Evolutionary conservation across 768 basidiomycete species (phyloP).

Genomic region (Termitomyces sp.): DNA sequence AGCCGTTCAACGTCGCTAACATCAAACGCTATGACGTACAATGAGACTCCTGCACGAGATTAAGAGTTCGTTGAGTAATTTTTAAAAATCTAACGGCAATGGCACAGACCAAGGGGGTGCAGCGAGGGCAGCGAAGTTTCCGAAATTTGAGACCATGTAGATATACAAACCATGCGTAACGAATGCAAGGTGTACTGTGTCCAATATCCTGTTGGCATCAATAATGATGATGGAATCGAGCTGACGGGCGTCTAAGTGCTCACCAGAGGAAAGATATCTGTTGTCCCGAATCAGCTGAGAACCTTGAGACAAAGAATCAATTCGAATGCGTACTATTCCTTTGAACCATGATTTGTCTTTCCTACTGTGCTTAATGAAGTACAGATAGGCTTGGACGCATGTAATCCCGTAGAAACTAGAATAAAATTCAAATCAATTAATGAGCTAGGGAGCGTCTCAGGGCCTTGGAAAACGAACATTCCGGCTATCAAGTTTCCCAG

Average conservation of each 20-base stretch:
- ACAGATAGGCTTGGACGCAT: constrained; percentile 6
- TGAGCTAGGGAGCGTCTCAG: constrained; percentile 22
- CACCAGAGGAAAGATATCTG: constrained; percentile 8
- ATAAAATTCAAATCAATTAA: background rate
- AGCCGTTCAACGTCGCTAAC: background rate
- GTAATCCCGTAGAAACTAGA: constrained; percentile 7
- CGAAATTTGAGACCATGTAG: constrained; percentile 8
- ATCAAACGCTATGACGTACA: constrained; percentile 4
- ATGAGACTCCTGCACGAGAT: constrained; percentile 6
- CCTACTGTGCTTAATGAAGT: background rate
- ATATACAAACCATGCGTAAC: constrained; percentile 5
- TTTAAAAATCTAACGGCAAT: background rate
- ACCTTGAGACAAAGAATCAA: too few relatives aligned
- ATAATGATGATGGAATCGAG: background rate
- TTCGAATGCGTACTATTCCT: constrained; percentile 4
- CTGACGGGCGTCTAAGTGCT: background rate
- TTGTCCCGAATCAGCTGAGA: background rate
- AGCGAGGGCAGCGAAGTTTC: background rate
- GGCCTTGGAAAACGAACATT: constrained; percentile 16
- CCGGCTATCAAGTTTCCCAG: constrained; percentile 6
- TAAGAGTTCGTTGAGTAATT: background rate
- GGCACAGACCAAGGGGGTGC: constrained; percentile 2
- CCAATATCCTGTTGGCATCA: constrained; percentile 1
- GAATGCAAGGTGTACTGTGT: constrained; percentile 6
- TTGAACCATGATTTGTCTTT: constrained; percentile 4